phyloP scores from a whole-genome alignment of 805 yeast species.

The Lachancea sp. region DNA sequence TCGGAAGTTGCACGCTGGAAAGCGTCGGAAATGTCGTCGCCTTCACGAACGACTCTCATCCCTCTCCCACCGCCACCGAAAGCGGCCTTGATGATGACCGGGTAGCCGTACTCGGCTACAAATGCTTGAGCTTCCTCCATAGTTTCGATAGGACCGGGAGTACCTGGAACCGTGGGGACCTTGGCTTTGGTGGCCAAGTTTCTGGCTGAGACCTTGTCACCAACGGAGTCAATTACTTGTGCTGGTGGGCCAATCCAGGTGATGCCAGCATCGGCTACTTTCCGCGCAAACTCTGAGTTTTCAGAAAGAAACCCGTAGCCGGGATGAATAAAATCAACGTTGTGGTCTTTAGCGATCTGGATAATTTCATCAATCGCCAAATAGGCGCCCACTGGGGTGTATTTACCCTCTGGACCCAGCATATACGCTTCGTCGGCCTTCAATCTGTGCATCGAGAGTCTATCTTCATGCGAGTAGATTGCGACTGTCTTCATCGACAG shows the following conservation, averaged over 20 bases:
- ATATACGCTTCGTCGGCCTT: slow-evolving; percentile 93
- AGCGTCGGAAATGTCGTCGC: slow-evolving; percentile 88
- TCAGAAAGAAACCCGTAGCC: slow-evolving; percentile 90
- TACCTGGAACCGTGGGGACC: slow-evolving; percentile 96
- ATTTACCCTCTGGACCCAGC: slow-evolving; percentile 84
- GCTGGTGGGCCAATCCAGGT: slow-evolving; percentile 95
- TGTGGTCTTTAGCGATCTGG: slow-evolving; percentile 69
- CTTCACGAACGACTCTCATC: slow-evolving; percentile 98
- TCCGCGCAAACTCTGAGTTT: slow-evolving; percentile 87
- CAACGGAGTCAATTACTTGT: slow-evolving; percentile 84
- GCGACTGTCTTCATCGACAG: slow-evolving; percentile 96
- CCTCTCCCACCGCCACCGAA: slow-evolving; percentile 99
- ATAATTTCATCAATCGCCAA: slow-evolving; percentile 93
- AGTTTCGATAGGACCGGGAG: slow-evolving; percentile 89
- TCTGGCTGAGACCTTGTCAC: slow-evolving; percentile 96
- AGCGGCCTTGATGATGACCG: slow-evolving; percentile 97
- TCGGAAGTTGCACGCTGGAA: slow-evolving; percentile 90
- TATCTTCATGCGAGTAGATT: slow-evolving; percentile 91
- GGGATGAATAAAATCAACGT: slow-evolving; percentile 84
- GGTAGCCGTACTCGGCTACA: slow-evolving; percentile 81
- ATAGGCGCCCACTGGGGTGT: slow-evolving; percentile 92
- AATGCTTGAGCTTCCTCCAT: slow-evolving; percentile 73
- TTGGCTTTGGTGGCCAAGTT: slow-evolving; percentile 69
- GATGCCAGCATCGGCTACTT: slow-evolving; percentile 84
- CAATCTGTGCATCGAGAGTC: slow-evolving; percentile 88